Percentiles rank a stretch among this genome's conserved stretches.
These are phyloP conservation scores for Wickerhamiella alocasiicola DNA, from an alignment of 805 yeast species.

Conservation along the genomic window DNA sequence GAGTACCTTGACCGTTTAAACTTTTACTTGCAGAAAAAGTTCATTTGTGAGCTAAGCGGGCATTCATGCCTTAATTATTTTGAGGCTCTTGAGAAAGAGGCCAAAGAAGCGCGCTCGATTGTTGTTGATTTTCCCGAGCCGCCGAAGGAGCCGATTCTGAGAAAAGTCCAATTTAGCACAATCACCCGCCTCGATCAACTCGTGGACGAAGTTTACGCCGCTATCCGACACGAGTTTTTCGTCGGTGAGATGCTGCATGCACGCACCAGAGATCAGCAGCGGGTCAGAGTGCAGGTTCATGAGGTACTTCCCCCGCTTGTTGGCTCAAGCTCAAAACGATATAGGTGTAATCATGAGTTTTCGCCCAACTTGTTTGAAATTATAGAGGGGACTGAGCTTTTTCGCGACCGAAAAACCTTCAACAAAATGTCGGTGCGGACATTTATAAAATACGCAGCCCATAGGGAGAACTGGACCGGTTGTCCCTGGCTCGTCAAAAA, in stretches of 20 bases:
- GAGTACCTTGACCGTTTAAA: conserved; percentile 46
- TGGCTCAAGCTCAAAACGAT: conserved; percentile 22
- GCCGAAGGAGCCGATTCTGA: conserved; percentile 78
- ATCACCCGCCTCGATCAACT: conserved; percentile 72
- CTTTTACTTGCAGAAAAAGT: conserved; percentile 42
- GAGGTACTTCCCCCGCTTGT: conserved; percentile 47
- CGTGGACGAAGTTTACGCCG: conserved; percentile 73
- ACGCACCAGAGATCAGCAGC: conserved; percentile 32
- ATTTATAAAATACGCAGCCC: conserved; percentile 66
- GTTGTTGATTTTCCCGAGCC: conserved; percentile 83
- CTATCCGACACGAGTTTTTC: conserved; percentile 69
- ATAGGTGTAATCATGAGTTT: conserved; percentile 50
- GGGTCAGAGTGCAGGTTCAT: conserved; percentile 49
- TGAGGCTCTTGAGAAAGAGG: conserved; percentile 75
- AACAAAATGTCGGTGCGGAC: conserved; percentile 85
- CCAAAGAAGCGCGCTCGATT: conserved; percentile 36
- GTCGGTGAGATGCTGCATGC: conserved; percentile 81
- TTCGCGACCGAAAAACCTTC: conserved; percentile 74
- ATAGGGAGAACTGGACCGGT: conserved; percentile 71
- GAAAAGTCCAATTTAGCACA: conserved; percentile 70
- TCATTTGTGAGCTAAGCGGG: conserved; percentile 94
- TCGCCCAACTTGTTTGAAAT: conserved; percentile 43
- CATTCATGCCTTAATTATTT: conserved; percentile 82
- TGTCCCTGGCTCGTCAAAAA: conserved; percentile 93
- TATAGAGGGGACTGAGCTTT: conserved; percentile 55